Evolutionary conservation across 2,329 filamentous ascomycete species (phyloP), one percentile per base, ranked within the genome.

Genomic region (Penicillium sp.): DNA sequence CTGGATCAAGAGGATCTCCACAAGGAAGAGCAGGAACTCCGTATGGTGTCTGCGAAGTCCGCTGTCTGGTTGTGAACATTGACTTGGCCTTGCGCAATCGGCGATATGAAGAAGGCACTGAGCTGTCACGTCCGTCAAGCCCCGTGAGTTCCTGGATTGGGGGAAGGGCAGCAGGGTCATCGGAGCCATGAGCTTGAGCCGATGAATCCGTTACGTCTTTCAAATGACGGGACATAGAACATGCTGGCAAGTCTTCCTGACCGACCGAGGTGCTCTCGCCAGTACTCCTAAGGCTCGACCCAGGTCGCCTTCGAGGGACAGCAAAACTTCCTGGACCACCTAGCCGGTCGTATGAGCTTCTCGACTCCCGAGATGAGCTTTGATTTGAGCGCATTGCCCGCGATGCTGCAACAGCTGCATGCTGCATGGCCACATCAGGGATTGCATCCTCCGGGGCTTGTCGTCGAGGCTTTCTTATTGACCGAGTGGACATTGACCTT

Each of bases 11-110:
- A 9, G 51, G 47, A 41, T 57, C 48, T 2, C 54, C 47, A 19
- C 48, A 47, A 4, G 57, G 53, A 8, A 55, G 47, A 5, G 57
- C 47, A 7, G 60, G 47, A 3, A 51, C 34, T 30, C 56, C 61
- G 45, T 65, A 56, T 23, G 56, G 14, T 5, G 55, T 46, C 19
- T 62, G 64, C 4, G 68, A 64, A 14, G 67, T 56, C 30, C 70
- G 66, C 32, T 68, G 70, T 47, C 71, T 67, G 2, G 76, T 71
- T 7, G 71, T 71, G 51, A 78, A 77, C 75, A 79, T 76, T n/a
- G 78, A 80, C 54, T 72, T 76, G 7, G 77, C 70, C 58, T 76
- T 79, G 30, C 75, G 74, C 29, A 79, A 67, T 47, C 70, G 74
- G 23, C 76, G 72, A 56, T 77, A 79, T 1, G 77, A 79, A 4